These are phyloP conservation scores for Stentor coeruleus DNA, from an alignment of 73 alveolate species.

Conservation along the genomic window DNA sequence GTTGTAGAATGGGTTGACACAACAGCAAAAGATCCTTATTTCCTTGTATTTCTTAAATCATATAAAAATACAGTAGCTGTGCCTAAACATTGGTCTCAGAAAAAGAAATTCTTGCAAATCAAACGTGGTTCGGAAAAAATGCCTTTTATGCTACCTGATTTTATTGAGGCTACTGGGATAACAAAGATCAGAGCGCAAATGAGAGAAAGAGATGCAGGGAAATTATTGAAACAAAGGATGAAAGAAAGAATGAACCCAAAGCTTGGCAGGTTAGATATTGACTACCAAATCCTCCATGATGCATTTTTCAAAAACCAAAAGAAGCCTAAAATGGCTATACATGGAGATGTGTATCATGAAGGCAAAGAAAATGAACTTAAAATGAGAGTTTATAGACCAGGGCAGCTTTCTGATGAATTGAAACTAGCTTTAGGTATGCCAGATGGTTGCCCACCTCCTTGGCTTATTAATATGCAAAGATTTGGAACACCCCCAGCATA, in stretches of 20 bases:
- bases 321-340: conserved; percentile 87
- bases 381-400: conserved; percentile 94
- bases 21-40: conserved; percentile 92
- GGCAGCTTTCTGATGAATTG: conserved; percentile 88
- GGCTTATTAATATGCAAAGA: conserved; percentile 97
- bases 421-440: conserved; percentile 96
- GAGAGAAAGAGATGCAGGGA: conserved; percentile 74
- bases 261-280: conserved; percentile 97
- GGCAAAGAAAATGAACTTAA: conserved; percentile 95
- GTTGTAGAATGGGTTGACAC: conserved; percentile 98
- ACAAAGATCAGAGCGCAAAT: conserved; percentile 87
- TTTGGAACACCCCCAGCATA: conserved; percentile 99
- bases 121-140: conserved; percentile 91
- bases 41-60: conserved; percentile 84
- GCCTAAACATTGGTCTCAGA: conserved; percentile 98
- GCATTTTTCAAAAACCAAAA: conserved; percentile 97
- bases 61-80: conserved; percentile 95
- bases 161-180: conserved; percentile 97
- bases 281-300: conserved; percentile 97
- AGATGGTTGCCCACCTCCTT: conserved; percentile 96
- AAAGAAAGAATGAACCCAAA: conserved; percentile 98
- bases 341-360: conserved; percentile 97
- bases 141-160: conserved; percentile 94
- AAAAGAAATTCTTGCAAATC: conserved; percentile 89
- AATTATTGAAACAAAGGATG: conserved; percentile 86